A percentile compares a stretch with the other conserved stretches of the same genome.
These are phyloP conservation scores for Penicillium sp. DNA, from an alignment of 2,329 filamentous ascomycete genomes.

Conservation along the genomic window DNA sequence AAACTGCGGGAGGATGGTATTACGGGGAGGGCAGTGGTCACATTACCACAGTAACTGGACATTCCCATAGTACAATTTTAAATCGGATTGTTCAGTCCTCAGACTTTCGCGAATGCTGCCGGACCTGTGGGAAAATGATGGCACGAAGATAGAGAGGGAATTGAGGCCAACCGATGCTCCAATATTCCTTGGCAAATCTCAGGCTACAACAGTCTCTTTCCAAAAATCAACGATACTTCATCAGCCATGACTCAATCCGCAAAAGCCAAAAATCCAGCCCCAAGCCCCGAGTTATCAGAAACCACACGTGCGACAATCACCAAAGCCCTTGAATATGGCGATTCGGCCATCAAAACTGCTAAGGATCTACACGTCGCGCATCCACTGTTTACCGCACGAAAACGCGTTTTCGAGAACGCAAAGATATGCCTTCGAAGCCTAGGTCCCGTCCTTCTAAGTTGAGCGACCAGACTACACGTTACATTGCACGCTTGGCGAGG, in stretches of 20 bases:
- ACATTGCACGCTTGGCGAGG: background rate
- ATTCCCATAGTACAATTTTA: background rate
- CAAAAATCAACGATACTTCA: background rate
- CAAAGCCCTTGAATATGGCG: background rate
- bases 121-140: background rate
- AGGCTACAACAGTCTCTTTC: background rate
- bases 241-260: background rate
- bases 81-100: background rate
- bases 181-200: too few relatives aligned
- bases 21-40: conserved; percentile 22
- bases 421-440: background rate
- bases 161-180: background rate
- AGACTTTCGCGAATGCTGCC: background rate
- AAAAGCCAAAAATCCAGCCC: background rate
- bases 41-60: conserved; percentile 7
- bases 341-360: background rate
- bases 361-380: background rate
- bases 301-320: background rate
- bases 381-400: background rate
- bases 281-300: background rate
- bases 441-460: background rate
- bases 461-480: background rate
- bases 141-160: background rate
- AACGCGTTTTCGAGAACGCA: background rate
- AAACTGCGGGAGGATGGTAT: conserved; percentile 17